A percentile compares a stretch with the other conserved stretches of the same genome.
These are phyloP conservation scores for Clarireedia homoeocarpa DNA, from an alignment of 2,329 filamentous ascomycete genomes.

Conservation along the genomic window DNA sequence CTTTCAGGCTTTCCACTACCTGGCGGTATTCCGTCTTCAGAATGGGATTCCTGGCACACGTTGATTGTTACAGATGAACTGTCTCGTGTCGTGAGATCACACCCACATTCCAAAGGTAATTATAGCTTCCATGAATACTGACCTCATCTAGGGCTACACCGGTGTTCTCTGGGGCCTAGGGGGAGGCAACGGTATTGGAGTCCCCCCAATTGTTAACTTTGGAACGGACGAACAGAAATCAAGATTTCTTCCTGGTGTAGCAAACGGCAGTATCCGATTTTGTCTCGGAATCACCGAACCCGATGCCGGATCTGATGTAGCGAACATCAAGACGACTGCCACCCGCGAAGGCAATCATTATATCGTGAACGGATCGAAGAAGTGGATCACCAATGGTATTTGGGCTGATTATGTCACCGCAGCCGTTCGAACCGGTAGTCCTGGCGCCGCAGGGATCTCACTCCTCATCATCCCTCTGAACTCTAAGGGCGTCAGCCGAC, in stretches of 20 bases:
- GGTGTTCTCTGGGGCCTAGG: constrained; percentile 51
- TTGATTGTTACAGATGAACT: constrained; percentile 49
- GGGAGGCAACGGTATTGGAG: constrained; percentile 54
- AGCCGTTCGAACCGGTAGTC: constrained; percentile 50
- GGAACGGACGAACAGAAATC: constrained; percentile 52
- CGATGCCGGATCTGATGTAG: constrained; percentile 55
- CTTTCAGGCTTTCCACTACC: constrained; percentile 34
- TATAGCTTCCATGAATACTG: neutral
- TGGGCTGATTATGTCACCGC: constrained; percentile 55
- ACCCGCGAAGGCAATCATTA: constrained; percentile 43
- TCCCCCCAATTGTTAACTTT: constrained; percentile 55
- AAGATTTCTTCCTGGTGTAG: constrained; percentile 51
- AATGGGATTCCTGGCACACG: constrained; percentile 50
- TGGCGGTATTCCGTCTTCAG: constrained; percentile 37
- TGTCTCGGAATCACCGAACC: constrained; percentile 61
- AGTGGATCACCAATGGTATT: constrained; percentile 58
- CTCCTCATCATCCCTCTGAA: constrained; percentile 48
- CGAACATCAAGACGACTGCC: constrained; percentile 54
- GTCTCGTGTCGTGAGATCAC: constrained; percentile 34
- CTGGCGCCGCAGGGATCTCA: constrained; percentile 46
- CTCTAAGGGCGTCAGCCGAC: constrained; percentile 41
- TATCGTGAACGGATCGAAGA: constrained; percentile 59
- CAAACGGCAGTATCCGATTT: constrained; percentile 50
- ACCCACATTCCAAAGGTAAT: neutral
- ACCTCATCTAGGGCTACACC: constrained; percentile 35